Percentiles rank a stretch among this genome's conserved stretches.
phyloP scores from a whole-genome alignment of 768 basidiomycete species.

The Daedalea quercina region DNA sequence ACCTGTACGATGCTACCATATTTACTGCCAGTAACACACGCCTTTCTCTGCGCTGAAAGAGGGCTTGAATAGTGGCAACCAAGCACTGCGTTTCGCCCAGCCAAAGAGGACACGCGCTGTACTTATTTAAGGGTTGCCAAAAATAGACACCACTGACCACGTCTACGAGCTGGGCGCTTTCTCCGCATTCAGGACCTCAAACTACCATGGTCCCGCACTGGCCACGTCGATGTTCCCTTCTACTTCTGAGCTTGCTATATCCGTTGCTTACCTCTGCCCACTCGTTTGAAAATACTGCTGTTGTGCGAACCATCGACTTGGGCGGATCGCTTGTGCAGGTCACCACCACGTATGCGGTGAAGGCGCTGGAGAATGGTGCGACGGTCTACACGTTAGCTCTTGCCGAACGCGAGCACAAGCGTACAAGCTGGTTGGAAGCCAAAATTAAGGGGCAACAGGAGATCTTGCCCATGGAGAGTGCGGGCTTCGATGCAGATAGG shows the following conservation, averaged over 20 bases:
- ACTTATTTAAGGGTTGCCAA: neutral
- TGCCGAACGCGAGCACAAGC: constrained; percentile 50
- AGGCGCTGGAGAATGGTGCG: constrained; percentile 55
- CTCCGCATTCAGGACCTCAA: constrained; percentile 8
- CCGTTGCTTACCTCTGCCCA: constrained; percentile 34
- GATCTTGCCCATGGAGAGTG: constrained; percentile 44
- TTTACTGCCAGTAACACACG: no score
- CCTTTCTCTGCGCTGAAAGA: no score
- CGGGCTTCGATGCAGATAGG: constrained; percentile 42
- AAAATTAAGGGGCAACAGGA: constrained; percentile 67
- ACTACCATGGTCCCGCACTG: constrained; percentile 34
- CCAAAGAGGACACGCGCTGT: neutral
- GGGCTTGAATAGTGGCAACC: no score
- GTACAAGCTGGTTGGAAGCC: constrained; percentile 74
- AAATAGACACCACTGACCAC: neutral
- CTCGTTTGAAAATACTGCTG: constrained; percentile 82
- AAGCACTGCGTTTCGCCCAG: neutral
- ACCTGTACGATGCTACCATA: no score
- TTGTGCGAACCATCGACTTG: constrained; percentile 86
- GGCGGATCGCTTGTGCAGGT: constrained; percentile 84
- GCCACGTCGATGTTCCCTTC: constrained; percentile 41
- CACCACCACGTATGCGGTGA: constrained; percentile 84
- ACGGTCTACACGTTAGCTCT: constrained; percentile 65
- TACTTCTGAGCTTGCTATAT: constrained; percentile 35
- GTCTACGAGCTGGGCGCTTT: constrained; percentile 9